Evolutionary conservation across 345 rosid species (phyloP).

Genomic region (Pseudoturritis turrita): DNA sequence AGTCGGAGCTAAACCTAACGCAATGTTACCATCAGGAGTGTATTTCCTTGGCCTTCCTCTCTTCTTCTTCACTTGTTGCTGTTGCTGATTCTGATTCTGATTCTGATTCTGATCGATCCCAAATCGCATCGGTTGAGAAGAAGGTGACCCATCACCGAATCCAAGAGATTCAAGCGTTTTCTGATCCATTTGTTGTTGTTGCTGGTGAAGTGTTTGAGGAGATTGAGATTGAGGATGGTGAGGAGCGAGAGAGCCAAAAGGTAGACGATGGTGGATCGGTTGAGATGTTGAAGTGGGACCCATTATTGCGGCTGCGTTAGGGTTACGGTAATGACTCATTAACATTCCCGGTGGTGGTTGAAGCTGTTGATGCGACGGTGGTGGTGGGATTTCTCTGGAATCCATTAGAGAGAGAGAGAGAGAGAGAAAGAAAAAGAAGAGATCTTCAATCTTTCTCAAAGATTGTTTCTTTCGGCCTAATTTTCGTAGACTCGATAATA

Average conservation of each 20-base stretch:
- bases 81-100: slow-evolving; percentile 32
- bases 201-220: slow-evolving; percentile 33
- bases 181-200: slow-evolving; percentile 29
- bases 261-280: background rate
- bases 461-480: slow-evolving; percentile 29
- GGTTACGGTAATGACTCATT: slow-evolving; percentile 29
- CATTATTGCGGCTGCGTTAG: slow-evolving; percentile 23
- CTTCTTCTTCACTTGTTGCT: slow-evolving; percentile 58
- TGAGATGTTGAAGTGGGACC: slow-evolving; percentile 27
- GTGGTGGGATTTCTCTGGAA: slow-evolving; percentile 42
- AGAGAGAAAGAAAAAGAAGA: background rate
- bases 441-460: background rate
- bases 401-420: slow-evolving; percentile 37
- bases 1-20: slow-evolving; percentile 54
- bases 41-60: slow-evolving; percentile 86
- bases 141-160: slow-evolving; percentile 56
- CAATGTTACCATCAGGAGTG: slow-evolving; percentile 79
- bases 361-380: slow-evolving; percentile 23
- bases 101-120: slow-evolving; percentile 16
- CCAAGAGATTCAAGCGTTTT: slow-evolving; percentile 38
- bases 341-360: slow-evolving; percentile 31
- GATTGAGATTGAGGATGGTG: background rate
- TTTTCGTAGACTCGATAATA: background rate
- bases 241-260: slow-evolving; percentile 13
- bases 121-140: slow-evolving; percentile 45